A percentile compares a stretch with the other conserved stretches of the same genome.
Conservation (phyloP, 2,329 filamentous ascomycete species). For the Arthrobotrys entomopaga region DNA sequence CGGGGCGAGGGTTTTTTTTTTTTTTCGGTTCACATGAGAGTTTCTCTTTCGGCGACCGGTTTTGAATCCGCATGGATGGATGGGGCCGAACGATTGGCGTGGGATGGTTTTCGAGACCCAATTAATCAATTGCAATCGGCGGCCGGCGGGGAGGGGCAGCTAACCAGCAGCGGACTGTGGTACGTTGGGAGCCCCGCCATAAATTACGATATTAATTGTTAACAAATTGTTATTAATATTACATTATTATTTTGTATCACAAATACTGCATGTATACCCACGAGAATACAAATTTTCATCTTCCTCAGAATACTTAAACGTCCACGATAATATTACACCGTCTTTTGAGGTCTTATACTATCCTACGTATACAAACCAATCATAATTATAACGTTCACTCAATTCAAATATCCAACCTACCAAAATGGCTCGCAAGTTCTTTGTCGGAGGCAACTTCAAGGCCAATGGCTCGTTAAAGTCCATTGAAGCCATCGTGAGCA, state of each 20-base stretch:
- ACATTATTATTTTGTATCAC: too few species aligned
- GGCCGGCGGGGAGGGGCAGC: slow-evolving; percentile 4
- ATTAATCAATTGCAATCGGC: too few species aligned
- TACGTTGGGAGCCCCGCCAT: slow-evolving; percentile 45
- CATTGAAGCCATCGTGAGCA: slow-evolving; percentile 88
- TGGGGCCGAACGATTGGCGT: slow-evolving; percentile 39
- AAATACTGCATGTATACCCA: too few species aligned
- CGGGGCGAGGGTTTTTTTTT: not conserved
- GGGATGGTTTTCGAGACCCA: slow-evolving; percentile 19
- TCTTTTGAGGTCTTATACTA: too few species aligned
- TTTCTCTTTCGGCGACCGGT: slow-evolving; percentile 5
- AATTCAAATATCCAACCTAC: slow-evolving; percentile 12
- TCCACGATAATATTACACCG: too few species aligned
- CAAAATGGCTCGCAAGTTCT: slow-evolving; percentile 77
- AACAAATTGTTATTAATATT: too few species aligned
- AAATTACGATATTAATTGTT: slow-evolving; percentile 8
- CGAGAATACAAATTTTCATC: too few species aligned
- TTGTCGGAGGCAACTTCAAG: slow-evolving; percentile 99
- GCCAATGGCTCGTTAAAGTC: slow-evolving; percentile 95
- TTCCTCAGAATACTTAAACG: too few species aligned
- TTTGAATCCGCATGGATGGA: slow-evolving; percentile 25
- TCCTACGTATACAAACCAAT: too few species aligned
- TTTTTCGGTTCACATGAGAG: slow-evolving; percentile 12
- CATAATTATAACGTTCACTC: slow-evolving; percentile 16
- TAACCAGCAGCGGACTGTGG: not conserved